Conservation (phyloP, 148 eudicot genomes). For the Rhododendron henanense region DNA sequence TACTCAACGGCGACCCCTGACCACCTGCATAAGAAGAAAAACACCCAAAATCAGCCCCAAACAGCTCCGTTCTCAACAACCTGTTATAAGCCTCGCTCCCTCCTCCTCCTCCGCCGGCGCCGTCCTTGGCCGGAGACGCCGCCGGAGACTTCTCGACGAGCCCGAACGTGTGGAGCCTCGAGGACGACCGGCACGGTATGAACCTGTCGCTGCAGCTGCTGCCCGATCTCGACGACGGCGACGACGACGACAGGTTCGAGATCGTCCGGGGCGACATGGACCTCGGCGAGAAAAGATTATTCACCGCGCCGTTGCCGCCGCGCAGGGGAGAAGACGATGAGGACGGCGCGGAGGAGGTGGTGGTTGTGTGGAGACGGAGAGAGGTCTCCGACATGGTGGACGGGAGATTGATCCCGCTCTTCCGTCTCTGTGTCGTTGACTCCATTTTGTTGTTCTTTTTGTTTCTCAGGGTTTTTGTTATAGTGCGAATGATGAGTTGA, state of each 20-base stretch:
- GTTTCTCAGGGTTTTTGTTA: neutral
- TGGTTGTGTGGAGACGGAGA: constrained; percentile 44
- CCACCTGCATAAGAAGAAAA: constrained; percentile 71
- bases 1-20: constrained; percentile 43
- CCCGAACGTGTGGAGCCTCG: constrained; percentile 83
- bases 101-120: constrained; percentile 22
- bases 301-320: neutral
- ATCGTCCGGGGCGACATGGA: constrained; percentile 79
- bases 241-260: constrained; percentile 50
- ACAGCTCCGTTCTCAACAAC: constrained; percentile 65
- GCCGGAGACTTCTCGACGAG: constrained; percentile 41
- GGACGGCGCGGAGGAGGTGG: constrained; percentile 4
- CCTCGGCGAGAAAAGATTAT: constrained; percentile 49
- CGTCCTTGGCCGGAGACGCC: constrained; percentile 53
- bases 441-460: constrained; percentile 37
- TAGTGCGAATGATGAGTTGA: neutral
- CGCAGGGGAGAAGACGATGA: constrained; percentile 10
- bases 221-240: constrained; percentile 32
- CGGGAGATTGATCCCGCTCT: constrained; percentile 86
- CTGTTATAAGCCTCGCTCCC: constrained; percentile 70
- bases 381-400: constrained; percentile 64
- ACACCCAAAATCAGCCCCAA: constrained; percentile 86
- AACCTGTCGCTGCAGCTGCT: constrained; percentile 79
- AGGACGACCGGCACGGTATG: constrained; percentile 91
- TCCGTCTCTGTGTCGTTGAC: constrained; percentile 48